Base-by-base conservation (phyloP, 2,329 filamentous ascomycete species). In the Neospermospora avenae region DNA sequence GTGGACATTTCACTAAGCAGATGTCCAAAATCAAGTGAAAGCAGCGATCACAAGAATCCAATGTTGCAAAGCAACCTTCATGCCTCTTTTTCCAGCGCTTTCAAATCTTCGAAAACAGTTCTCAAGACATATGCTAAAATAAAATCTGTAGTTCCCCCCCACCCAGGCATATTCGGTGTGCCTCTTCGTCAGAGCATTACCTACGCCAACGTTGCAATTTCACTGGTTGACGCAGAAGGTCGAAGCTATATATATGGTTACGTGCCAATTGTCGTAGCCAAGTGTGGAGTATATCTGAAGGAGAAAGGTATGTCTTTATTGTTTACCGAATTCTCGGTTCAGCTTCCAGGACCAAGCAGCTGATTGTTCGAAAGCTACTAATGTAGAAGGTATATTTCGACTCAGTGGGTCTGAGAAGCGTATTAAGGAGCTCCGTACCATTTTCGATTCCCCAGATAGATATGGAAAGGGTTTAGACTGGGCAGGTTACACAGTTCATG, bases 221-320 rank as follows among this genome's bases (percentile, higher is more conserved):
- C 93, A 22, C 84, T 99, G 28, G 90, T 95, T 67, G 93, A 98
- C 73, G 91, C 93, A 67, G 84, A 95, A 67, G 93, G 93, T 34
- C 86, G 95, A 74, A 96, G 91, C 77, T 98, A 96, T 75, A 97
- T 98, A 57, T 99, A 98, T 74, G 95, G 95, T 71, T 98, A 98
- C 72, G 93, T 99, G 7, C 95, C 95, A 18, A 98, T 99, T 66
- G 93, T 99, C 45, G 93, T 99, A 57, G 95, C 95, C 37, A 99
- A 99, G 75, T 98, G 95, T 74, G 95, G 95, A 64, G 93, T 99
- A 3, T 99, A 93, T 68, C 75, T 99, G 67, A 99, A 99, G 76
- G 95, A 99, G 75, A 97, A 96, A 84, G 95, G 95, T 97, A 75
- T 67, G 84, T 77, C 39, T 67, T 83, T 77, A 55, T 46, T 67